Percentiles rank a stretch among this genome's conserved stretches.
These are phyloP conservation scores for Fusarium zealandicum DNA, from an alignment of 2,329 filamentous ascomycete species.

Conservation along the genomic window DNA sequence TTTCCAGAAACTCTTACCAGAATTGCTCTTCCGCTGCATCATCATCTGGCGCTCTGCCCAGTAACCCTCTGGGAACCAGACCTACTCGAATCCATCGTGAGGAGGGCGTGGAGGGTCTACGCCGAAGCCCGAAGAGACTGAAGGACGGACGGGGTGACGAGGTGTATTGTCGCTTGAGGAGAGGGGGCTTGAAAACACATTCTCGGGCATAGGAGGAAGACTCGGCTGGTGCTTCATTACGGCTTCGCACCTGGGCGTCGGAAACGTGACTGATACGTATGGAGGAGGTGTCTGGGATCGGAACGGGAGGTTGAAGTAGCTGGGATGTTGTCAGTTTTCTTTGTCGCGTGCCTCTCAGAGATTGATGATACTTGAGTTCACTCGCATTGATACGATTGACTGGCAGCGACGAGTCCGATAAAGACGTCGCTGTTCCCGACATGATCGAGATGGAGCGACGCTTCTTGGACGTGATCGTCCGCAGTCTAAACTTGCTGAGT, in stretches of 20 bases:
- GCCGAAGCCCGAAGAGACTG: conserved; percentile 34
- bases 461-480: not conserved
- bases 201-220: conserved; percentile 21
- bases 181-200: conserved; percentile 6
- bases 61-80: conserved; percentile 68
- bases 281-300: conserved; percentile 23
- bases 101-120: conserved; percentile 64
- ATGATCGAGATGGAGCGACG: conserved; percentile 18
- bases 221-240: conserved; percentile 30
- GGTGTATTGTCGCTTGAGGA: conserved; percentile 11
- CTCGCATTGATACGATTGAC: conserved; percentile 6
- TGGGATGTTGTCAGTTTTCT: conserved; percentile 17
- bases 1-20: conserved; percentile 49
- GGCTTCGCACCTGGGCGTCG: conserved; percentile 8
- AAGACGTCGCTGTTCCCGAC: conserved; percentile 19
- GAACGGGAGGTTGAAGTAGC: conserved; percentile 46
- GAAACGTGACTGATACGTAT: conserved; percentile 15
- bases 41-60: conserved; percentile 64
- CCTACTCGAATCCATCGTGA: conserved; percentile 64
- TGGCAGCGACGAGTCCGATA: conserved; percentile 22
- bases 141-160: not conserved
- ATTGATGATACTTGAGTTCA: conserved; percentile 38
- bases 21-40: conserved; percentile 43
- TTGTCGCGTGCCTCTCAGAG: not conserved
- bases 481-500: not conserved